Base-by-base conservation (phyloP, 108 stramenopile genomes). In the Pseudonitzschia multistriata region DNA sequence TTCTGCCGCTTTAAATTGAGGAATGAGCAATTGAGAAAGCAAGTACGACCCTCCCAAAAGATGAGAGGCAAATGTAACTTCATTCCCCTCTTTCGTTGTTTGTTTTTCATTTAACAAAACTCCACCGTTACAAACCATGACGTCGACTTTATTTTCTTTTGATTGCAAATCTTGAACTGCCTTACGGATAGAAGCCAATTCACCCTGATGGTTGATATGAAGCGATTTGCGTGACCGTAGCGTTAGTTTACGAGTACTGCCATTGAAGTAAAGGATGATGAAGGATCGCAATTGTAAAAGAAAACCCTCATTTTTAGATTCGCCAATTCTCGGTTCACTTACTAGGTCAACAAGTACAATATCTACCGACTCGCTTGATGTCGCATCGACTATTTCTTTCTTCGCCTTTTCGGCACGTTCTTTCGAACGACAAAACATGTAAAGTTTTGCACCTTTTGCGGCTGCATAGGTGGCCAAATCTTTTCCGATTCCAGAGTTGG, bases 51-150 rank as follows among this genome's bases (percentile, higher is more conserved):
- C 89, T 31, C 90, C 93, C 35, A 88, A 81, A 27, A 92, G 54
- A 68, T 97, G 96, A 14, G 87, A 80, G 61, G 95, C 95, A 67
- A 94, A 92, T 25, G 97, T 97, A 3, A 84, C 66, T 73, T 97
- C 97, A 61, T 86, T 81, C 17, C 94, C 94, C 65, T 95, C 94
- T 29, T 74, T 79, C 11, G 93, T 91, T 67, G 82, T 79, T 48
- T 66, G 74, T 47, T 90, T 77, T 17, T 95, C 86, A 64, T 95
- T 93, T 57, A 94, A 81, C 25, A 97, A 72, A 17, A 83, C 95
- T 0, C 97, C 97, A 1, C 94, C 97, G 71, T 96, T 96, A 71
- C 97, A 97, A 15, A 97, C 88, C 57, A 97, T 56, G 29, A 77
- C 86, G 74, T 97, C 89, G 3, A 97, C 55, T 67, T 83, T 74